phyloP scores from a whole-genome alignment of 2,329 filamentous ascomycete species.

The Hymenoscyphus linearis region DNA sequence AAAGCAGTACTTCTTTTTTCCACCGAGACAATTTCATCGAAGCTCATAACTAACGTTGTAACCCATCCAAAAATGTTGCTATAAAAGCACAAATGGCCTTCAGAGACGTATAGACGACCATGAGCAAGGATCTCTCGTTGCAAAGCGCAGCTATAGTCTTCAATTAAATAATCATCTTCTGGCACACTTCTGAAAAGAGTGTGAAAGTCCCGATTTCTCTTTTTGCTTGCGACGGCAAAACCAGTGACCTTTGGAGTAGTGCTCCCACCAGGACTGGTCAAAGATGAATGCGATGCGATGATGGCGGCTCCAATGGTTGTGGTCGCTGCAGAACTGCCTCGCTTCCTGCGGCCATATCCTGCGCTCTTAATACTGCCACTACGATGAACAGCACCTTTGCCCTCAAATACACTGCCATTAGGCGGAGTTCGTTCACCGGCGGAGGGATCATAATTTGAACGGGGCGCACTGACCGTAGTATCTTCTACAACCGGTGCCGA shows the following conservation, averaged over 20 bases:
- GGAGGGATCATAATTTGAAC: constrained; percentile 46
- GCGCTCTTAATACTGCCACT: constrained; percentile 64
- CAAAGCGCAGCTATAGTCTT: constrained; percentile 95
- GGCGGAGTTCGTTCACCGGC: constrained; percentile 61
- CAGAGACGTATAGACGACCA: constrained; percentile 89
- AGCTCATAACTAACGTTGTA: constrained; percentile 94
- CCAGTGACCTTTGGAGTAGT: constrained; percentile 73
- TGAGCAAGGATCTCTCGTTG: constrained; percentile 94
- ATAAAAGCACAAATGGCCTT: constrained; percentile 96
- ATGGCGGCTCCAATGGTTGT: constrained; percentile 65
- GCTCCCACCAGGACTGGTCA: constrained; percentile 57
- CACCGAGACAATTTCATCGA: constrained; percentile 94
- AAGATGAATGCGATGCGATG: constrained; percentile 61
- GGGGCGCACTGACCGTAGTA: constrained; percentile 32
- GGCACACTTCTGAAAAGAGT: constrained; percentile 91
- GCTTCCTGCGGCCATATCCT: constrained; percentile 57
- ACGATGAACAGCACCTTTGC: constrained; percentile 46
- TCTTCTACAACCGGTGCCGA: constrained; percentile 24
- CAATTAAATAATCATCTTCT: constrained; percentile 95
- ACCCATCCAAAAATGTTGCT: constrained; percentile 99
- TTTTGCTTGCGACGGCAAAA: constrained; percentile 93
- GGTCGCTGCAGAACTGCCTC: constrained; percentile 71
- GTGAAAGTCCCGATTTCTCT: constrained; percentile 94
- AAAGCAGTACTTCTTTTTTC: constrained; percentile 96
- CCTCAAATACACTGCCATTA: constrained; percentile 58